Evolutionary conservation across 331 rosid genomes (phyloP).

Genomic region (Malus hybrid): DNA sequence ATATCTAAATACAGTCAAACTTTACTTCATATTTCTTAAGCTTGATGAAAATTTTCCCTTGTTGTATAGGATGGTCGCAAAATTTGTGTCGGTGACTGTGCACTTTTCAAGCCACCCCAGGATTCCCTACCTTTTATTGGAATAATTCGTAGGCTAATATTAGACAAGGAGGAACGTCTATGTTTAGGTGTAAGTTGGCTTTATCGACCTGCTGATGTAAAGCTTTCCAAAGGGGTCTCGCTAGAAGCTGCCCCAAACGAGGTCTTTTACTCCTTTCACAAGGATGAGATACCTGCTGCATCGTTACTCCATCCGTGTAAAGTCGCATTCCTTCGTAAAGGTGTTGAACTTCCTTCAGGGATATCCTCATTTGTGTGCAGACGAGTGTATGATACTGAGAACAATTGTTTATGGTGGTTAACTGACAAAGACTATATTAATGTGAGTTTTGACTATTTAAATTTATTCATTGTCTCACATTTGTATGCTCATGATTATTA

Average conservation of each 20-base stretch:
- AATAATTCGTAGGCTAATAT: slow-evolving; percentile 44
- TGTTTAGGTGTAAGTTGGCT: slow-evolving; percentile 74
- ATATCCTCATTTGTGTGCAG: slow-evolving; percentile 77
- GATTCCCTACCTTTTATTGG: slow-evolving; percentile 70
- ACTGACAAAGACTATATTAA: slow-evolving; percentile 63
- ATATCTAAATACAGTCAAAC: not conserved
- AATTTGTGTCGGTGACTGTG: slow-evolving; percentile 15
- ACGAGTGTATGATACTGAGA: slow-evolving; percentile 69
- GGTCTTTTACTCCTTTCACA: slow-evolving; percentile 77
- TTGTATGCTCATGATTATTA: not conserved
- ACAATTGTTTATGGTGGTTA: slow-evolving; percentile 88
- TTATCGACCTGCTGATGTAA: slow-evolving; percentile 64
- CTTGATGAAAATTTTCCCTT: not conserved
- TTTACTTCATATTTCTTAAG: not conserved
- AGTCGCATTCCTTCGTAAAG: slow-evolving; percentile 84
- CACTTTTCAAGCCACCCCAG: slow-evolving; percentile 52
- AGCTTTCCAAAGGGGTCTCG: slow-evolving; percentile 51
- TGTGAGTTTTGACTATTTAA: slow-evolving; percentile 37
- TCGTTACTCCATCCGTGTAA: slow-evolving; percentile 82
- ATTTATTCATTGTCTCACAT: not conserved
- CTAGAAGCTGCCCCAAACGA: slow-evolving; percentile 82
- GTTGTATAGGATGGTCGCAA: slow-evolving; percentile 61
- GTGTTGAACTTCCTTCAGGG: slow-evolving; percentile 69
- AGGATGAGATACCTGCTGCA: slow-evolving; percentile 77
- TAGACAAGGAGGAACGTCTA: slow-evolving; percentile 35